Conservation (phyloP, 1,139 yeast species). For the Suhomyces terraborum region DNA sequence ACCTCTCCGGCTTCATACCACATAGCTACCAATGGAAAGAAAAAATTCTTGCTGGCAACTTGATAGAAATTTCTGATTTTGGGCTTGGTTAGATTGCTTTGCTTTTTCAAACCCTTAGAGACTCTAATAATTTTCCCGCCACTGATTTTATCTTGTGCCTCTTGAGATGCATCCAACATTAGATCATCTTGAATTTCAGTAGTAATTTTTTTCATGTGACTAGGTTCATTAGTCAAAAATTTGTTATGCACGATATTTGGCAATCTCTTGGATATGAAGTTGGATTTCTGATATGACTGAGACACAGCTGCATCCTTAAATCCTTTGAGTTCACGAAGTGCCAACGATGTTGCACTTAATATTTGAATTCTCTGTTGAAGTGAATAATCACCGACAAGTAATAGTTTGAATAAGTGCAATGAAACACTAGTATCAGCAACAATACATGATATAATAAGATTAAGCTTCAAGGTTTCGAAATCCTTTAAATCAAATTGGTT, state of each 20-base stretch:
- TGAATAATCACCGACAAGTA: conserved; percentile 65
- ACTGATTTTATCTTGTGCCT: conserved; percentile 42
- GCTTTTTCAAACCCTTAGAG: conserved; percentile 41
- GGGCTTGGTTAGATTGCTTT: conserved; percentile 14
- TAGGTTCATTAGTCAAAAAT: conserved; percentile 18
- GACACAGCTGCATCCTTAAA: conserved; percentile 47
- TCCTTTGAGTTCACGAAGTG: conserved; percentile 64
- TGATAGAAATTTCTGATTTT: conserved; percentile 42
- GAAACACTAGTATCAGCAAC: conserved; percentile 48
- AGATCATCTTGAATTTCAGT: conserved; percentile 33
- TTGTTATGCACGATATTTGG: conserved; percentile 50
- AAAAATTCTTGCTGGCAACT: conserved; percentile 48
- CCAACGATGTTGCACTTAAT: conserved; percentile 56
- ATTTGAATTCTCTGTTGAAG: conserved; percentile 60
- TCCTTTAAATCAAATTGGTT: conserved; percentile 51
- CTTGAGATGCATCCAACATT: conserved; percentile 39
- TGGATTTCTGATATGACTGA: conserved; percentile 33
- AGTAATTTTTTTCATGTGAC: neutral
- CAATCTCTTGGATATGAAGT: conserved; percentile 45
- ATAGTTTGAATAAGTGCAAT: conserved; percentile 39
- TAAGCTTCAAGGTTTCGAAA: conserved; percentile 53
- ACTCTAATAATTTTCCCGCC: conserved; percentile 53
- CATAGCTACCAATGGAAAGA: conserved; percentile 56
- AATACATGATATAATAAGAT: conserved; percentile 55
- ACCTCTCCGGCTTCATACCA: conserved; percentile 54